Percentiles rank a stretch among this genome's conserved stretches.
Conservation (phyloP, 768 basidiomycete genomes). For the Ephemerocybe angulata region DNA sequence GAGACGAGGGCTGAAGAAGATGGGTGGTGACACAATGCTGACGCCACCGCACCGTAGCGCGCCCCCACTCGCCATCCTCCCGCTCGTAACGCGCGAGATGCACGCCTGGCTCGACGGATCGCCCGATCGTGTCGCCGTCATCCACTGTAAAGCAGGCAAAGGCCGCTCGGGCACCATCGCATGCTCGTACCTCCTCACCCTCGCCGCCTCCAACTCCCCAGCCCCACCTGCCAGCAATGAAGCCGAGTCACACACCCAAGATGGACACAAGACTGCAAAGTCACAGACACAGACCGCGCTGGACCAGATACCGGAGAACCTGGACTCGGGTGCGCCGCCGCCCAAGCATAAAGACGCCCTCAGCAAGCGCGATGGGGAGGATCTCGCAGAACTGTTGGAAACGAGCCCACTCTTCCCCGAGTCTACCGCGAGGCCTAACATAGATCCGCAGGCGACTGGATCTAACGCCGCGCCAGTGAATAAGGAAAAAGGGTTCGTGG, state of each 20-base stretch:
- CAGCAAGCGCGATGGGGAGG: too few species aligned
- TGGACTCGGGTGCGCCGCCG: background rate
- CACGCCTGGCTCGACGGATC: slow-evolving; percentile 65
- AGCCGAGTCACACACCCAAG: too few species aligned
- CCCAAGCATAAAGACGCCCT: slow-evolving; percentile 2
- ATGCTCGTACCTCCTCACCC: slow-evolving; percentile 73
- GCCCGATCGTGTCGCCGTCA: slow-evolving; percentile 65
- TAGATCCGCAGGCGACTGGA: background rate
- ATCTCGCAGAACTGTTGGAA: too few species aligned
- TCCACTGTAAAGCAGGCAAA: slow-evolving; percentile 89
- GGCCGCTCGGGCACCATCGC: slow-evolving; percentile 85
- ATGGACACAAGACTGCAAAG: too few species aligned
- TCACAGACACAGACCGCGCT: slow-evolving; percentile 47
- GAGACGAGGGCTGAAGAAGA: too few species aligned
- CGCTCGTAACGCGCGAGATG: slow-evolving; percentile 73
- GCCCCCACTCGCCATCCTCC: slow-evolving; percentile 72
- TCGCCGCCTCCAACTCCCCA: slow-evolving; percentile 45
- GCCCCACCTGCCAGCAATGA: too few species aligned
- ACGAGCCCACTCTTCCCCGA: background rate
- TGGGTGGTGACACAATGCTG: too few species aligned
- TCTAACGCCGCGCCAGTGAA: slow-evolving; percentile 11
- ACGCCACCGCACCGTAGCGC: slow-evolving; percentile 39
- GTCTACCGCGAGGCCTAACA: background rate
- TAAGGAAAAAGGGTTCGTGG: slow-evolving; percentile 30
- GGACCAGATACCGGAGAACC: slow-evolving; percentile 43